Percentiles rank a stretch among this genome's conserved stretches.
phyloP scores from a whole-genome alignment of 2,329 filamentous ascomycete species.

The Aspergillus ustus region DNA sequence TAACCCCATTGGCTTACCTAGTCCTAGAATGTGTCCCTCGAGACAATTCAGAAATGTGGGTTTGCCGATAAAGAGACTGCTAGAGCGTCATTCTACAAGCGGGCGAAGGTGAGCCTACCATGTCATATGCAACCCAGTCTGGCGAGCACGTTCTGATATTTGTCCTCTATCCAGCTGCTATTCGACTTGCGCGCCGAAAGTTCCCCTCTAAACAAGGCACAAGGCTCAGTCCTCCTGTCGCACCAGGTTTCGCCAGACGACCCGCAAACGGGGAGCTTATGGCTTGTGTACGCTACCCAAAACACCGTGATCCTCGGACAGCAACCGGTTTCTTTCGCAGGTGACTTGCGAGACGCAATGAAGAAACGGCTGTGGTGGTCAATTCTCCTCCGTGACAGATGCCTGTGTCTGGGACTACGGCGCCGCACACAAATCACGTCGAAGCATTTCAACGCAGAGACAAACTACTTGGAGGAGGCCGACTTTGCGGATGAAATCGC shows the following conservation, averaged over 20 bases:
- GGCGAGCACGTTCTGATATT: neutral
- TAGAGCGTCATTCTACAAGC: constrained; percentile 9
- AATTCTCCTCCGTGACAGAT: constrained; percentile 11
- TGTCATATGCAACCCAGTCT: too few species aligned
- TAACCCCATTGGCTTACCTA: neutral
- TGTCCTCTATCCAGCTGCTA: neutral
- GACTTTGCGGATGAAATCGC: constrained; percentile 14
- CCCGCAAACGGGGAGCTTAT: constrained; percentile 10
- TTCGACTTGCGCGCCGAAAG: constrained; percentile 12
- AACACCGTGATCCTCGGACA: constrained; percentile 12
- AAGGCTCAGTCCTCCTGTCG: constrained; percentile 13
- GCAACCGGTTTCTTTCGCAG: constrained; percentile 3
- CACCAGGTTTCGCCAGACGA: constrained; percentile 12
- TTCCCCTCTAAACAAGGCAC: constrained; percentile 7
- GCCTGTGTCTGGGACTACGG: constrained; percentile 13
- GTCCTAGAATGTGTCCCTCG: constrained; percentile 6
- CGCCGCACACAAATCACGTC: constrained; percentile 14
- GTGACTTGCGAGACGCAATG: neutral
- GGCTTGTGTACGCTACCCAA: constrained; percentile 12
- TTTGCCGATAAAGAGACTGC: constrained; percentile 11
- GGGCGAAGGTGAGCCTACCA: constrained; percentile 6
- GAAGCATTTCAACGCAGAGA: constrained; percentile 14
- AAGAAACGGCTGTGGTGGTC: constrained; percentile 16
- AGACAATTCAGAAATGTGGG: constrained; percentile 11
- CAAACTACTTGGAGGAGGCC: constrained; percentile 11